Percentiles rank a stretch among this genome's conserved stretches.
Conservation (phyloP, 2,329 filamentous ascomycete genomes). For the Aspergillus quadricinctus region DNA sequence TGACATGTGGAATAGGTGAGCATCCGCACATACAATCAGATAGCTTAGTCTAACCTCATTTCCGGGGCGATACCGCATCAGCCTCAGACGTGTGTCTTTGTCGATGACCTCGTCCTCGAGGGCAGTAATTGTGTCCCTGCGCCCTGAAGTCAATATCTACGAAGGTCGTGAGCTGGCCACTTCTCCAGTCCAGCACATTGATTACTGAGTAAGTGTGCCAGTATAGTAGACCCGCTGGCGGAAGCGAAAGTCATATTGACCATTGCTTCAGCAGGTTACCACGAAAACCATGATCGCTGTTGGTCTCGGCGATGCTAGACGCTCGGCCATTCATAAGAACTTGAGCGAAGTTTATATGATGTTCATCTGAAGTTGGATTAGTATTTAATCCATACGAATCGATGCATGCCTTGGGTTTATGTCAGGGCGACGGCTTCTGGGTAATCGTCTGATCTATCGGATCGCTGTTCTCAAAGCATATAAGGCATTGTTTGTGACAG, state of each 20-base stretch:
- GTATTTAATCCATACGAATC: too few relatives aligned
- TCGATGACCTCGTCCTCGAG: too few relatives aligned
- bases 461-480: neutral
- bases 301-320: too few relatives aligned
- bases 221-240: neutral
- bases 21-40: too few relatives aligned
- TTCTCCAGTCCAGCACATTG: neutral
- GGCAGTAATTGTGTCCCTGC: too few relatives aligned
- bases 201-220: neutral
- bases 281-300: neutral
- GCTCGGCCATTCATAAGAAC: neutral
- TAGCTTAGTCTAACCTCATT: too few relatives aligned
- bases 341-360: too few relatives aligned
- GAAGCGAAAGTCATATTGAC: neutral
- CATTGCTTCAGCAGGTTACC: neutral
- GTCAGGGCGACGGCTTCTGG: neutral
- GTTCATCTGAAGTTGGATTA: too few relatives aligned
- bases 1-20: too few relatives aligned
- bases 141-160: too few relatives aligned
- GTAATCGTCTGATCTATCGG: neutral
- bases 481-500: neutral
- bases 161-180: neutral
- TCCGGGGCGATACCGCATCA: too few relatives aligned
- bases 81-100: too few relatives aligned
- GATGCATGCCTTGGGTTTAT: neutral